Evolutionary conservation across 805 yeast species (phyloP), one percentile per base, ranked within the genome.

Genomic region (Maudiozyma turicensis): DNA sequence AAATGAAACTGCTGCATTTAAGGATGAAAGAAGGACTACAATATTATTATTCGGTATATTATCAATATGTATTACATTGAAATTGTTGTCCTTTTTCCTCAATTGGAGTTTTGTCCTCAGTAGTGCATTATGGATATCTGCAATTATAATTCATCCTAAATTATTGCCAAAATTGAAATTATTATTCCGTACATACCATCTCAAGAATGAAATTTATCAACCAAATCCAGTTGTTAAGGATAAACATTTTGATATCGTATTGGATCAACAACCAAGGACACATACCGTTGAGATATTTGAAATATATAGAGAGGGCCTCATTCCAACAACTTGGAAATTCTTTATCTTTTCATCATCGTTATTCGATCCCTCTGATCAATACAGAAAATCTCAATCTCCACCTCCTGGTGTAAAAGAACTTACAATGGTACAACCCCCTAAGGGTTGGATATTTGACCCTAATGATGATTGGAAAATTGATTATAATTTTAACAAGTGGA

Each of bases 251-350:
- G 47, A 46, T 52, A 77, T 89, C 8, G 69, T 86, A n/a, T 74
- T 82, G 28, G 95, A 86, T 59, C 88, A 82, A 50, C 68, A 75
- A 0, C 83, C 88, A 0, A 81, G 80, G 44, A 63, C 68, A 0
- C 70, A 78, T 42, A 63, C 68, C n/a, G 89, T 86, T 7, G 95
- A 89, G 59, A 71, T 90, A 1, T 90, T 74, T 62, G 95, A 89
- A 63, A 72, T 89, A 28, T 85, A 85, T 60, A 72, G 75, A 42
- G 83, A 75, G 55, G 84, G 84, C 38, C 65, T 79, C 29, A 74
- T 84, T 2, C 76, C 80, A 0, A 69, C 73, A 6, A 72, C 72
- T 31, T 89, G 91, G 86, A 72, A 75, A 38, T 76, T 81, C 31
- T 77, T 77, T 59, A 61, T 75, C 26, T 86, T 73, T 59, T 74